Percentiles rank a stretch among this genome's conserved stretches.
These are phyloP conservation scores for Cyclostephanos invisitatus DNA, from an alignment of 108 stramenopile genomes.

Conservation along the genomic window DNA sequence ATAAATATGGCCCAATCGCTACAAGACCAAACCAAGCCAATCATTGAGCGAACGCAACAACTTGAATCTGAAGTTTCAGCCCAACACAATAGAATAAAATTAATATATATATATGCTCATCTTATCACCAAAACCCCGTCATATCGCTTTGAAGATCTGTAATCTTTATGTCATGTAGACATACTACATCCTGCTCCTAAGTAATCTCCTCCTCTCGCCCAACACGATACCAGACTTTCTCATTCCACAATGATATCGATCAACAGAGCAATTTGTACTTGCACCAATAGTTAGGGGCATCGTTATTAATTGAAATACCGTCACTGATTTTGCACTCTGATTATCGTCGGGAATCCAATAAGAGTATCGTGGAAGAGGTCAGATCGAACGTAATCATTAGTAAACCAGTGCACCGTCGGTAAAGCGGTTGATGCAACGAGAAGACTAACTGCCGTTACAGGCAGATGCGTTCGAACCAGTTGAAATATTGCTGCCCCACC, in stretches of 20 bases:
- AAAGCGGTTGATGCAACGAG: constrained; percentile 29
- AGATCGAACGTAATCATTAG: constrained; percentile 52
- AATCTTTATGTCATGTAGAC: not conserved
- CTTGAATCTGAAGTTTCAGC: too few species aligned
- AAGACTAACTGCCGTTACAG: constrained; percentile 17
- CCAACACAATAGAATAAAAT: not conserved
- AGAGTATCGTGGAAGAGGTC: constrained; percentile 50
- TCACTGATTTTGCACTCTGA: not conserved
- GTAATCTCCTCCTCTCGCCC: not conserved
- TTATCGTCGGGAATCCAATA: constrained; percentile 46
- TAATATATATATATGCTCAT: not conserved
- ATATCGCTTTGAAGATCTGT: not conserved
- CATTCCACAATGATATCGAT: not conserved
- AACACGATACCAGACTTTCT: not conserved
- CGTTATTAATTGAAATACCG: too few species aligned
- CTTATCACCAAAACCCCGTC: not conserved
- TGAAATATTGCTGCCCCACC: constrained; percentile 34
- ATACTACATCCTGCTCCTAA: not conserved
- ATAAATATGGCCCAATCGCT: not conserved
- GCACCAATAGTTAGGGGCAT: too few species aligned
- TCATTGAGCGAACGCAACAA: too few species aligned
- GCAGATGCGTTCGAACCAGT: constrained; percentile 28
- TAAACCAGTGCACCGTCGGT: constrained; percentile 47
- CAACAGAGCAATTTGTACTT: not conserved
- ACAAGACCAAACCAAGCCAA: too few species aligned